These are phyloP conservation scores for Rutstroemia sp. DNA, from an alignment of 2,329 filamentous ascomycete species.

Conservation along the genomic window DNA sequence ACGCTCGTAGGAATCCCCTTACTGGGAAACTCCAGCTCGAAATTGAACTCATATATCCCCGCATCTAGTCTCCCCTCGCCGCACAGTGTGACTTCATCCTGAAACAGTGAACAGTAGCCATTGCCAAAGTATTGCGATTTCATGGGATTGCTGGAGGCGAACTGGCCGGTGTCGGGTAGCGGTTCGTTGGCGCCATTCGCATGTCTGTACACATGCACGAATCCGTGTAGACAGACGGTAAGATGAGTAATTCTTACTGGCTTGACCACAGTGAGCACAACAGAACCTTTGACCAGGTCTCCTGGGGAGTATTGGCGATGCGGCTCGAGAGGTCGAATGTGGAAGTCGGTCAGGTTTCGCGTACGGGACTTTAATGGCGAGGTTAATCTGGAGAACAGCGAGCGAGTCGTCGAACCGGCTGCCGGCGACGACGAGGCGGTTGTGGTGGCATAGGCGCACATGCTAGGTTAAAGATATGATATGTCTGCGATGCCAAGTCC, in stretches of 20 bases:
- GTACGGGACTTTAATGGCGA: slow-evolving; percentile 37
- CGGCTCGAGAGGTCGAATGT: slow-evolving; percentile 69
- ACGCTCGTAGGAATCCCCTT: slow-evolving; percentile 81
- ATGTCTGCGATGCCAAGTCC: slow-evolving; percentile 15
- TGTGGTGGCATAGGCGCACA: slow-evolving; percentile 28
- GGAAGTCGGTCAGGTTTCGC: slow-evolving; percentile 69
- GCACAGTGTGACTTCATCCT: slow-evolving; percentile 74
- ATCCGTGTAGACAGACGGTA: slow-evolving; percentile 70
- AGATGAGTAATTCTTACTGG: slow-evolving; percentile 73
- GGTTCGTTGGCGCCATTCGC: slow-evolving; percentile 47
- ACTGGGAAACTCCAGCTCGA: slow-evolving; percentile 62
- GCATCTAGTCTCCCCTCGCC: slow-evolving; percentile 69
- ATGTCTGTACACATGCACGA: slow-evolving; percentile 69
- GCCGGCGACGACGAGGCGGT: slow-evolving; percentile 19
- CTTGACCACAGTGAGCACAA: slow-evolving; percentile 66
- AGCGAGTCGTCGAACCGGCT: slow-evolving; percentile 21
- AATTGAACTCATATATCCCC: slow-evolving; percentile 73
- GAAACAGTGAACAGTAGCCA: slow-evolving; percentile 72
- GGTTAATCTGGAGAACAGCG: slow-evolving; percentile 35
- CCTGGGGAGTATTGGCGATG: slow-evolving; percentile 70
- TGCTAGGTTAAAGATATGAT: slow-evolving; percentile 19
- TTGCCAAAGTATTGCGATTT: slow-evolving; percentile 59
- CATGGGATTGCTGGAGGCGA: slow-evolving; percentile 31
- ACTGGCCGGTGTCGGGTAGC: slow-evolving; percentile 29
- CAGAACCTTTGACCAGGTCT: slow-evolving; percentile 63